phyloP scores from a whole-genome alignment of 1,284 basidiomycete species.

The Pyrrhoderma lamaoense region DNA sequence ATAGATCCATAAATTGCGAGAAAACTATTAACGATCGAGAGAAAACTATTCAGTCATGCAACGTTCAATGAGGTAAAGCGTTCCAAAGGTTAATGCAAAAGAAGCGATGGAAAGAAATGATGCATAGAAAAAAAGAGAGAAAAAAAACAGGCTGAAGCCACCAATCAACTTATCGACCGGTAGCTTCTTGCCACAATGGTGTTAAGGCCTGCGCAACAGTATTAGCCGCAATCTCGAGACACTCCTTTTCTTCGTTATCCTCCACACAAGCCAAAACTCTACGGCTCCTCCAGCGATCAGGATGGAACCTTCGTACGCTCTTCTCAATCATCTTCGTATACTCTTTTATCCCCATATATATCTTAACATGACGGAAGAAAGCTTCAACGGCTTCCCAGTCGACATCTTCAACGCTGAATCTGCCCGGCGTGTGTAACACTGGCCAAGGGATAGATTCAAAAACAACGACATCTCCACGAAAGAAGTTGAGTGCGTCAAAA shows the following conservation, averaged over 20 bases:
- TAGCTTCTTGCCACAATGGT: slow-evolving; percentile 46
- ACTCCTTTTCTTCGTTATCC: slow-evolving; percentile 45
- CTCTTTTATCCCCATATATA: slow-evolving; percentile 32
- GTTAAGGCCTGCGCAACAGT: slow-evolving; percentile 56
- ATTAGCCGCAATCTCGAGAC: slow-evolving; percentile 52
- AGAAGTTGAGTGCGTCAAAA: slow-evolving; percentile 57
- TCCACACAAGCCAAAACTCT: slow-evolving; percentile 43
- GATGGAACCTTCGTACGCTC: slow-evolving; percentile 62
- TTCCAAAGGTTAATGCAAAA: too few species aligned
- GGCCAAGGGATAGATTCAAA: slow-evolving; percentile 69
- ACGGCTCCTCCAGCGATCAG: slow-evolving; percentile 56
- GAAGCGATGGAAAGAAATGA: too few species aligned
- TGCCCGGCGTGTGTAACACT: slow-evolving; percentile 43
- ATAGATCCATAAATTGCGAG: background rate
- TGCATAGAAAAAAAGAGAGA: background rate
- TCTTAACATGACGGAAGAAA: slow-evolving; percentile 49
- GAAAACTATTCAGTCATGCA: too few species aligned
- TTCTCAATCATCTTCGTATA: slow-evolving; percentile 58
- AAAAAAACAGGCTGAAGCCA: background rate
- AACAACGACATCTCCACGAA: slow-evolving; percentile 39
- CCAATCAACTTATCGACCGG: slow-evolving; percentile 9
- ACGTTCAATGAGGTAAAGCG: too few species aligned
- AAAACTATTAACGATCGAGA: background rate
- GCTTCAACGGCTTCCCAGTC: slow-evolving; percentile 60
- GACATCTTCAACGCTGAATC: slow-evolving; percentile 52